A percentile compares a stretch with the other conserved stretches of the same genome.
phyloP scores from a whole-genome alignment of 225 moss, liverwort and hornwort species.

The Bryum argenteum region DNA sequence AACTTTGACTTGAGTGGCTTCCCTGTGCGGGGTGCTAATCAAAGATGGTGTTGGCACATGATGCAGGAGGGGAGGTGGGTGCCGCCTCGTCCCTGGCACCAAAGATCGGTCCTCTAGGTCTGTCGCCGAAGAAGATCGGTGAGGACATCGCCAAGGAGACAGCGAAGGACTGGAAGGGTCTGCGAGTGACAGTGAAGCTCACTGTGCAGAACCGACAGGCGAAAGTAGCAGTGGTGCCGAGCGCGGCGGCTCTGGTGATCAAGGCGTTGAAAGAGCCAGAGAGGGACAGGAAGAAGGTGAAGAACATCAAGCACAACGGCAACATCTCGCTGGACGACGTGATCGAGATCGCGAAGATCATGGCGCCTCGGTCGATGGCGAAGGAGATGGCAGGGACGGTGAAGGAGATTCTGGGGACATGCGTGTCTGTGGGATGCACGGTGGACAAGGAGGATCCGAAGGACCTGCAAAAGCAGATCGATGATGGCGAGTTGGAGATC shows the following conservation, averaged over 20 bases:
- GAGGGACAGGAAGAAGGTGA: conserved; percentile 57
- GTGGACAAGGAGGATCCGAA: conserved; percentile 51
- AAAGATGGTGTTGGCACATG: background rate
- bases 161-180: conserved; percentile 82
- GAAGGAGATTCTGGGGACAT: conserved; percentile 58
- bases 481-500: conserved; percentile 49
- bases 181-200: conserved; percentile 80
- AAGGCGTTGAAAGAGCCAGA: conserved; percentile 66
- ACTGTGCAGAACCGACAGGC: conserved; percentile 78
- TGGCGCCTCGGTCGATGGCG: conserved; percentile 51
- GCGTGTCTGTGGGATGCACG: conserved; percentile 53
- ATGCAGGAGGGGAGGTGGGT: conserved; percentile 72
- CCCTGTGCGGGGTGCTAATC: too few relatives aligned
- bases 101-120: conserved; percentile 81
- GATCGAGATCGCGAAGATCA: conserved; percentile 61
- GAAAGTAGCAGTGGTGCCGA: conserved; percentile 58
- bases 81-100: conserved; percentile 80
- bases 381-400: conserved; percentile 51
- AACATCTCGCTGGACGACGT: conserved; percentile 56
- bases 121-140: conserved; percentile 81
- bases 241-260: conserved; percentile 59
- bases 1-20: background rate
- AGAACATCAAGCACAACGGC: conserved; percentile 58
- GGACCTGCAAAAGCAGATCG: conserved; percentile 41
- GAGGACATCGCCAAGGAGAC: conserved; percentile 93